These are phyloP conservation scores for Peltaster fructicola DNA, from an alignment of 2,329 filamentous ascomycete genomes.

Conservation along the genomic window DNA sequence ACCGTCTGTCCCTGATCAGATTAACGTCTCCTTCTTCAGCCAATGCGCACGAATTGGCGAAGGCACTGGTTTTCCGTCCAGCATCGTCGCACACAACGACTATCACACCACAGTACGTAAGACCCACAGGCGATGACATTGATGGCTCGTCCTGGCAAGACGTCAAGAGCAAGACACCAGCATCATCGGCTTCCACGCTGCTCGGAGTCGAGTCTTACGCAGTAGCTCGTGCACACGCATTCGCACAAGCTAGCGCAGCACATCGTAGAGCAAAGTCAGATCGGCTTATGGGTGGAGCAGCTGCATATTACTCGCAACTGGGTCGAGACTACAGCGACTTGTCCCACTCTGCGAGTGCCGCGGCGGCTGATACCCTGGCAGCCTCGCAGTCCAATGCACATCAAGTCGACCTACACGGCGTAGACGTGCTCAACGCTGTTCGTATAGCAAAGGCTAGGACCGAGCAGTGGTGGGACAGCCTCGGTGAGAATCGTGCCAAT, in stretches of 20 bases:
- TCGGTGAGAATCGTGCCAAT: conserved; percentile 46
- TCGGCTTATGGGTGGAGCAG: conserved; percentile 55
- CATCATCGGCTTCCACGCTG: conserved; percentile 3
- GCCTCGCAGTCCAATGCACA: conserved; percentile 40
- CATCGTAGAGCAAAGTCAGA: conserved; percentile 49
- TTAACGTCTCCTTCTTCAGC: conserved; percentile 39
- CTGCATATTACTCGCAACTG: conserved; percentile 56
- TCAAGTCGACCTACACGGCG: conserved; percentile 64
- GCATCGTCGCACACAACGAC: conserved; percentile 10
- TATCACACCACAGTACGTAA: conserved; percentile 30
- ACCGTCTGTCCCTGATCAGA: conserved; percentile 35
- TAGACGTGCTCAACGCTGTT: conserved; percentile 64
- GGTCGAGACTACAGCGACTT: conserved; percentile 45
- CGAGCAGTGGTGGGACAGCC: conserved; percentile 55
- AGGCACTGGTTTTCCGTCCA: conserved; percentile 29
- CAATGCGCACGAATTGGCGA: conserved; percentile 42
- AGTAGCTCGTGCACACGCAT: conserved; percentile 32
- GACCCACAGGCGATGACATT: conserved; percentile 20
- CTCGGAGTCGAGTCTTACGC: conserved; percentile 19
- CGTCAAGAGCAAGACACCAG: conserved; percentile 1
- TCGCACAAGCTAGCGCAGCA: conserved; percentile 39
- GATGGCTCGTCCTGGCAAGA: conserved; percentile 3
- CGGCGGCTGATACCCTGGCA: conserved; percentile 53
- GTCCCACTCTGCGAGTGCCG: conserved; percentile 41
- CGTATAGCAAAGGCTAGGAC: conserved; percentile 55